Percentiles rank a stretch among this genome's conserved stretches.
phyloP scores from a whole-genome alignment of 495 filamentous ascomycete genomes.

The Schizothecium vesticola region DNA sequence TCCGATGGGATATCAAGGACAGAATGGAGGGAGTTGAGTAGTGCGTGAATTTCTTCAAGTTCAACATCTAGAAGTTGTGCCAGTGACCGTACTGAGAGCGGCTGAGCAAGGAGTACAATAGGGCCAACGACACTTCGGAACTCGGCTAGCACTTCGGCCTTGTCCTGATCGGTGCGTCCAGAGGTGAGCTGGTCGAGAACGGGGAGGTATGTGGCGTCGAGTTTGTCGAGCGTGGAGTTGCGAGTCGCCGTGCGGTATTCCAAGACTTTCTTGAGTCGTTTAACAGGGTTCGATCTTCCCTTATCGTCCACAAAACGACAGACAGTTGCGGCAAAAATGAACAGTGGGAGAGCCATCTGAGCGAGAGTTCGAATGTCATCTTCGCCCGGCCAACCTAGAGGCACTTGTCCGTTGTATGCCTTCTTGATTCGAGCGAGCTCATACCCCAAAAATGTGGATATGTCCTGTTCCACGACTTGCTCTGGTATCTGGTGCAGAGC shows the following conservation, averaged over 20 bases:
- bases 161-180: slow-evolving; percentile 9
- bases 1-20: slow-evolving; percentile 21
- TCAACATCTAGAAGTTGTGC: slow-evolving; percentile 16
- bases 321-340: slow-evolving; percentile 42
- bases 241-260: slow-evolving; percentile 19
- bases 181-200: slow-evolving; percentile 25
- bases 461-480: slow-evolving; percentile 31
- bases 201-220: slow-evolving; percentile 32
- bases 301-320: slow-evolving; percentile 35
- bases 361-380: slow-evolving; percentile 27
- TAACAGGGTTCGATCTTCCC: slow-evolving; percentile 16
- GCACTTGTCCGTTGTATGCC: slow-evolving; percentile 21
- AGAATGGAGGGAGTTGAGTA: slow-evolving; percentile 27
- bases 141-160: slow-evolving; percentile 4
- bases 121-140: slow-evolving; percentile 21
- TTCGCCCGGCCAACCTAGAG: slow-evolving; percentile 38
- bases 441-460: slow-evolving; percentile 28
- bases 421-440: slow-evolving; percentile 20
- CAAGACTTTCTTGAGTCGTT: slow-evolving; percentile 26
- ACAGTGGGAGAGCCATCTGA: slow-evolving; percentile 36
- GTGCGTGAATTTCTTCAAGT: slow-evolving; percentile 5
- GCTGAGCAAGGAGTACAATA: slow-evolving; percentile 23
- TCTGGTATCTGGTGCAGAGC: slow-evolving; percentile 29
- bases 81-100: slow-evolving; percentile 13
- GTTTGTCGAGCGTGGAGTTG: slow-evolving; percentile 17